phyloP scores from a whole-genome alignment of 495 filamentous ascomycete genomes.

The Trichoderma erinaceum region DNA sequence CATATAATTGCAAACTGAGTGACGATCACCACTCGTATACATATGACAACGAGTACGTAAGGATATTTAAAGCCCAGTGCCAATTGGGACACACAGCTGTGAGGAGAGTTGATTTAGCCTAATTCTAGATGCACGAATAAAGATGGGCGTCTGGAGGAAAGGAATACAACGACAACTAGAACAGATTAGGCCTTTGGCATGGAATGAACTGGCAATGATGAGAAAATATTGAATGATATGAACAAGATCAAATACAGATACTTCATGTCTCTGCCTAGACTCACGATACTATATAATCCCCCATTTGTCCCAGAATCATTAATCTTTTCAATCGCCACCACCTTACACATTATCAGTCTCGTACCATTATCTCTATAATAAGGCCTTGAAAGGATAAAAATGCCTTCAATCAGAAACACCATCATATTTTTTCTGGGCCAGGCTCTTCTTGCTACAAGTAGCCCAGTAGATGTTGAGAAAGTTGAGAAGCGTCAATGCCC shows the following conservation, averaged over 20 bases:
- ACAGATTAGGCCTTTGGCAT: not conserved
- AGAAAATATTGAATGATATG: not conserved
- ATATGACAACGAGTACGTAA: not conserved
- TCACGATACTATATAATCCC: not conserved
- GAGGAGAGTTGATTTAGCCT: constrained; percentile 7
- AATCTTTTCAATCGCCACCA: not conserved
- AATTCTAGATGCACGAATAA: not conserved
- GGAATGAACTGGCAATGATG: not conserved
- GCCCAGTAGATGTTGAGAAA: constrained; percentile 21
- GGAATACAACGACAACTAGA: constrained; percentile 5
- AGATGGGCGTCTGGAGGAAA: not conserved
- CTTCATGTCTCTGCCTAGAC: not conserved
- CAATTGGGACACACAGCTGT: not conserved
- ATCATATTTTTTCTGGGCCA: not conserved
- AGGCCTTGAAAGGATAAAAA: not conserved
- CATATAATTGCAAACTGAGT: not conserved
- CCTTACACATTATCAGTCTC: not conserved
- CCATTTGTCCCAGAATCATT: not conserved
- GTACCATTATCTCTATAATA: not conserved
- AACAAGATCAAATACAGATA: not conserved
- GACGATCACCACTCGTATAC: not conserved
- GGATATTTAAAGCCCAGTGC: not conserved
- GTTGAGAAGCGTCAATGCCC: constrained; percentile 39
- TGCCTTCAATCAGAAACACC: not conserved
- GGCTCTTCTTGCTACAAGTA: constrained; percentile 17